Conservation (phyloP, 257 asterid species). For the Asclepias syriaca region DNA sequence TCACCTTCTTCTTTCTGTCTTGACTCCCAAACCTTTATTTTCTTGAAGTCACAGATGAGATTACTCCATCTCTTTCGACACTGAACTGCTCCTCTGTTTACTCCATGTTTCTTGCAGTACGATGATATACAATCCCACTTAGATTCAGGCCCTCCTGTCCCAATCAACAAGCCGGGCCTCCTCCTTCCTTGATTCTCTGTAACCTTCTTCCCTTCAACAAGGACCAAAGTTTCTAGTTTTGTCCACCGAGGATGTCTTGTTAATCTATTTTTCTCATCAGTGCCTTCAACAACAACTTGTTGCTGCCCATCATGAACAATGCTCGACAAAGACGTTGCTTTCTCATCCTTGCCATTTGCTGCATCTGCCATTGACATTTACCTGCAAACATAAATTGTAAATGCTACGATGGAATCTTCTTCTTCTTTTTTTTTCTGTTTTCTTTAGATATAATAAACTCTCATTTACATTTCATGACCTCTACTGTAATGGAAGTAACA, state of each 20-base stretch:
- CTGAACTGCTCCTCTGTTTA: constrained; percentile 61
- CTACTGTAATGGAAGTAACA: background rate
- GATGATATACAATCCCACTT: constrained; percentile 70
- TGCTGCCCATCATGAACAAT: background rate
- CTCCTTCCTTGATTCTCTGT: constrained; percentile 50
- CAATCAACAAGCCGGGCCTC: constrained; percentile 29
- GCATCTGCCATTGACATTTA: background rate
- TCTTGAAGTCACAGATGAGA: constrained; percentile 71
- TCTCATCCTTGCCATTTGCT: background rate
- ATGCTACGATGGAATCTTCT: background rate
- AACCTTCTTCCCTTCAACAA: constrained; percentile 56
- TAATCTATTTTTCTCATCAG: constrained; percentile 32
- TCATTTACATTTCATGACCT: background rate
- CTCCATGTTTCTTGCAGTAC: constrained; percentile 56
- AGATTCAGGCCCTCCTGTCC: constrained; percentile 44
- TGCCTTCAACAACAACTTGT: constrained; percentile 17
- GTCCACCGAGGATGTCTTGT: constrained; percentile 81
- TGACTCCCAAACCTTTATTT: constrained; percentile 59
- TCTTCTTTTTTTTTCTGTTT: background rate
- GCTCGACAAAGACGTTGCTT: background rate
- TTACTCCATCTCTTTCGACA: constrained; percentile 86
- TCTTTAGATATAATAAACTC: background rate
- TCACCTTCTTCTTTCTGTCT: constrained; percentile 22
- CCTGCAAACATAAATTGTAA: background rate
- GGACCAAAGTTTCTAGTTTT: constrained; percentile 55